These are phyloP conservation scores for Pseudogymnoascus destructans DNA, from an alignment of 2,329 filamentous ascomycete genomes.

Conservation along the genomic window DNA sequence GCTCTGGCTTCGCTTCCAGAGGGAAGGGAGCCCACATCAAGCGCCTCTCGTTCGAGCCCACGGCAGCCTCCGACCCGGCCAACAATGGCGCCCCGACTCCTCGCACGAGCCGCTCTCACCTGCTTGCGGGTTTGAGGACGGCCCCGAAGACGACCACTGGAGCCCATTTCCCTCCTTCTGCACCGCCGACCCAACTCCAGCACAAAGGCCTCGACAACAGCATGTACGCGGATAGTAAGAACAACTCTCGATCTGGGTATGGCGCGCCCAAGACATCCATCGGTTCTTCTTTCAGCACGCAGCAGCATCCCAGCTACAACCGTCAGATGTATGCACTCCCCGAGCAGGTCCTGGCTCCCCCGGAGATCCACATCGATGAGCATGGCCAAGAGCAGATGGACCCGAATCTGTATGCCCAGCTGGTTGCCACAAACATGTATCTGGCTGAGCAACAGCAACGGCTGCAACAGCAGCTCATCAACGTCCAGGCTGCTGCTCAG, in stretches of 20 bases:
- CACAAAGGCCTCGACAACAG: conserved; percentile 22
- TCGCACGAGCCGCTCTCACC: conserved; percentile 85
- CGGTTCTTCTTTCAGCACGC: conserved; percentile 16
- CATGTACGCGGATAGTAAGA: conserved; percentile 24
- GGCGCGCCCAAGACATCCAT: conserved; percentile 25
- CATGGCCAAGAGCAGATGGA: conserved; percentile 65
- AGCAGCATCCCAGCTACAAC: conserved; percentile 28
- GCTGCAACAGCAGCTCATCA: conserved; percentile 83
- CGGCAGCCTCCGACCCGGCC: conserved; percentile 54
- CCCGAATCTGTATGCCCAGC: conserved; percentile 71
- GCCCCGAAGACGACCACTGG: conserved; percentile 76
- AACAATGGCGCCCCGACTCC: conserved; percentile 65
- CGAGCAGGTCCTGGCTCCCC: conserved; percentile 82
- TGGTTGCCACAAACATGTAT: conserved; percentile 83
- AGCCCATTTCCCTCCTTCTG: conserved; percentile 54
- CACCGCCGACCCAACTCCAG: conserved; percentile 43
- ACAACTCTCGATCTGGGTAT: conserved; percentile 16
- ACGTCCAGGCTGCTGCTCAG: conserved; percentile 68
- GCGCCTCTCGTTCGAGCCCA: conserved; percentile 65
- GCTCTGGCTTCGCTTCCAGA: conserved; percentile 73
- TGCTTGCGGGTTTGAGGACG: conserved; percentile 85
- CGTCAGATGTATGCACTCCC: conserved; percentile 53
- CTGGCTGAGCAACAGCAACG: conserved; percentile 90
- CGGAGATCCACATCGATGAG: conserved; percentile 61
- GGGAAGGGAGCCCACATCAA: conserved; percentile 75